Percentiles rank a stretch among this genome's conserved stretches.
Conservation (phyloP, 2,329 filamentous ascomycete species). For the Ceratocystis albifundus region DNA sequence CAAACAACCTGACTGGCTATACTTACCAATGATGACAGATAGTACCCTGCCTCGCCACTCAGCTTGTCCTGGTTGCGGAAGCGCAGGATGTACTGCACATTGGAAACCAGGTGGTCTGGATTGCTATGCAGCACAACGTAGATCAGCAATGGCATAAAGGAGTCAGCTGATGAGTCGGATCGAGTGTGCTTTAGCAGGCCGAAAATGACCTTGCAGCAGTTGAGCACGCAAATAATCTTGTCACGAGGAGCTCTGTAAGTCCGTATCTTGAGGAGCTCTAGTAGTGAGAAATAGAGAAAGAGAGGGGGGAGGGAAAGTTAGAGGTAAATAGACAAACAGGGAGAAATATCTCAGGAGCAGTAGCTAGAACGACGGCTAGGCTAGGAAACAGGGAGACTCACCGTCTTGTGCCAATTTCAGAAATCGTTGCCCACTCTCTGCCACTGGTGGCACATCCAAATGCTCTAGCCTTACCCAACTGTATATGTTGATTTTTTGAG, state of each 20-base stretch:
- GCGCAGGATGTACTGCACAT: slow-evolving; percentile 93
- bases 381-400: slow-evolving; percentile 29
- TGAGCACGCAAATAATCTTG: slow-evolving; percentile 96
- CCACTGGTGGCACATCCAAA: slow-evolving; percentile 77
- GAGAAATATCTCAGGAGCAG: neutral
- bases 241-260: slow-evolving; percentile 93
- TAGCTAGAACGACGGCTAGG: neutral
- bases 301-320: slow-evolving; percentile 19
- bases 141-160: slow-evolving; percentile 88
- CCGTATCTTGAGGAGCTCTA: slow-evolving; percentile 89
- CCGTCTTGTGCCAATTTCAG: slow-evolving; percentile 80
- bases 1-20: neutral
- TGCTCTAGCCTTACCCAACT: slow-evolving; percentile 89
- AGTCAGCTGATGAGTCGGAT: slow-evolving; percentile 87
- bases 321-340: slow-evolving; percentile 21
- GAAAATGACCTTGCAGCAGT: slow-evolving; percentile 99
- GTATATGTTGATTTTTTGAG: slow-evolving; percentile 95
- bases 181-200: slow-evolving; percentile 85
- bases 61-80: slow-evolving; percentile 97
- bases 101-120: slow-evolving; percentile 89
- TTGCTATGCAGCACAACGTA: slow-evolving; percentile 92
- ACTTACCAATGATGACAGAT: slow-evolving; percentile 77
- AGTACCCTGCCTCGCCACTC: slow-evolving; percentile 94
- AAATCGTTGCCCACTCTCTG: slow-evolving; percentile 78
- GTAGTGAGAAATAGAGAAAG: too few relatives aligned